These are phyloP conservation scores for Heimioporus sp. DNA, from an alignment of 768 basidiomycete genomes.

Conservation along the genomic window DNA sequence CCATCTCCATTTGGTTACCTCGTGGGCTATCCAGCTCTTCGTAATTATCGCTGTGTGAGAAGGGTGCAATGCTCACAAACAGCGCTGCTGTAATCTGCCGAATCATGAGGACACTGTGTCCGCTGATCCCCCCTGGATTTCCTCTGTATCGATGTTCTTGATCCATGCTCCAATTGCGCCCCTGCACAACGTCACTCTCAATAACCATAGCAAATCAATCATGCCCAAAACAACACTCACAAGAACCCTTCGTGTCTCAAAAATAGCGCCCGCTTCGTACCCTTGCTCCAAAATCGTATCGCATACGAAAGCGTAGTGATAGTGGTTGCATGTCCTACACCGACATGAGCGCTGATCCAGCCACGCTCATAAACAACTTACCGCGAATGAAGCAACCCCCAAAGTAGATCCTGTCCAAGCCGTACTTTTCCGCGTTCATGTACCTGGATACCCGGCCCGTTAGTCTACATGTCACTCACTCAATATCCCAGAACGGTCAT, in stretches of 20 bases:
- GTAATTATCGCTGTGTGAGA: no score
- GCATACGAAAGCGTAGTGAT: slow-evolving; percentile 98
- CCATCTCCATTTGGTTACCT: slow-evolving; percentile 21
- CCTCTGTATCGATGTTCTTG: slow-evolving; percentile 77
- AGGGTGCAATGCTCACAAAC: no score
- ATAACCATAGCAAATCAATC: background rate
- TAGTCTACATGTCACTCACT: slow-evolving; percentile 3
- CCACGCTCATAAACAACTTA: slow-evolving; percentile 34
- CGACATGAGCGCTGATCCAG: slow-evolving; percentile 6
- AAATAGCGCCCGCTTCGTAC: slow-evolving; percentile 94
- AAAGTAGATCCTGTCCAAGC: slow-evolving; percentile 95
- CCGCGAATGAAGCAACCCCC: slow-evolving; percentile 99
- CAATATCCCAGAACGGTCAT: slow-evolving; percentile 6
- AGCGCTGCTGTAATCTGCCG: slow-evolving; percentile 1
- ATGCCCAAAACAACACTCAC: slow-evolving; percentile 52
- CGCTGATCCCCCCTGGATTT: slow-evolving; percentile 9
- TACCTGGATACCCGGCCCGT: slow-evolving; percentile 40
- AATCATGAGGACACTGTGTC: slow-evolving; percentile 8
- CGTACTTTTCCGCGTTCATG: slow-evolving; percentile 99
- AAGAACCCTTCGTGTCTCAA: slow-evolving; percentile 97
- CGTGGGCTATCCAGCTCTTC: slow-evolving; percentile 17
- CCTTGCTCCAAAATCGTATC: slow-evolving; percentile 99
- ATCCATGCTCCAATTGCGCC: slow-evolving; percentile 98
- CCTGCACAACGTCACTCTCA: slow-evolving; percentile 37
- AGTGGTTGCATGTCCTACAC: slow-evolving; percentile 88